Evolutionary conservation across 768 basidiomycete genomes (phyloP).

Genomic region (Calocera cornea): DNA sequence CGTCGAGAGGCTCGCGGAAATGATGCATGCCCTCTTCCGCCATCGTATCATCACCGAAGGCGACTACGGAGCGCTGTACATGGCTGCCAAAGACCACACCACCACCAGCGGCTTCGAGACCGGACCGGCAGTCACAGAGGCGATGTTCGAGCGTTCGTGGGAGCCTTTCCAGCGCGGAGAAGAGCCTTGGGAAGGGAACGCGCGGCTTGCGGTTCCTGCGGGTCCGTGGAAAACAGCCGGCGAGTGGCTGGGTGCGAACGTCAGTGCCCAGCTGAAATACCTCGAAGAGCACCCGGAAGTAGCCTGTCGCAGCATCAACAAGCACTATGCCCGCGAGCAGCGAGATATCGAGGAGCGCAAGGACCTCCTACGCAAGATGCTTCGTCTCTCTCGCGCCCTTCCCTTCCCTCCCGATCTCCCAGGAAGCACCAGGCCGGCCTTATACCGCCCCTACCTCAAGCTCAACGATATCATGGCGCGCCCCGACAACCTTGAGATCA

Average conservation of each 20-base stretch:
- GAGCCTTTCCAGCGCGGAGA: background rate
- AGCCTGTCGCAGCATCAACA: background rate
- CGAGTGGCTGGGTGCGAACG: background rate
- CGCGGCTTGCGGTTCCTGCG: background rate
- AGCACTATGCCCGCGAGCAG: too few species aligned
- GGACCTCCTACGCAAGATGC: background rate
- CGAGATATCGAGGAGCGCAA: background rate
- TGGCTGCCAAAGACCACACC: background rate
- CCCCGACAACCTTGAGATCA: background rate
- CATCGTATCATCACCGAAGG: background rate
- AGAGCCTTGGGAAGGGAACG: background rate
- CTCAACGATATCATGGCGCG: background rate
- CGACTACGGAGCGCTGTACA: background rate
- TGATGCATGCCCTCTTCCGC: background rate
- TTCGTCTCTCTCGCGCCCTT: background rate
- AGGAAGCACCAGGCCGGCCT: background rate
- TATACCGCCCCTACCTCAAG: background rate
- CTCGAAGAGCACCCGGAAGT: background rate
- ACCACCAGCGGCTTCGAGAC: background rate
- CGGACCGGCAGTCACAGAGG: background rate
- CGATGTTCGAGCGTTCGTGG: background rate
- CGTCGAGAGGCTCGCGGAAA: background rate
- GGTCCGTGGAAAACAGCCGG: background rate
- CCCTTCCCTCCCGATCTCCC: background rate
- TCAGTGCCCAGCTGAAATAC: background rate